Conservation (phyloP, 768 basidiomycete species). For the Pleurotus djamor region DNA sequence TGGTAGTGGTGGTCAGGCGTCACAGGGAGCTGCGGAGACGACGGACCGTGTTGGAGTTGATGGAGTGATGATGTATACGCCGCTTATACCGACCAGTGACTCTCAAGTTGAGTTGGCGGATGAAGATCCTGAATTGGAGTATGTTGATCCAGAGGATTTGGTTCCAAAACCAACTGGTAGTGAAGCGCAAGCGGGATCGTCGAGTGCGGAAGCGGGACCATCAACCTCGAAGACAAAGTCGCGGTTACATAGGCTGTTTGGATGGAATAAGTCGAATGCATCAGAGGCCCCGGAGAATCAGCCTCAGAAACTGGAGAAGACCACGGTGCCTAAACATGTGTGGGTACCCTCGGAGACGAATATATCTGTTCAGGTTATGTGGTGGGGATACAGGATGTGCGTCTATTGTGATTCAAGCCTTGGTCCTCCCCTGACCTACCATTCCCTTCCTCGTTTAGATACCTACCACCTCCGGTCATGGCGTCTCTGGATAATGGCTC, state of each 20-base stretch:
- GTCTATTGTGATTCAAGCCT: neutral
- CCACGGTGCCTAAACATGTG: constrained; percentile 16
- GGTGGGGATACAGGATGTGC: constrained; percentile 78
- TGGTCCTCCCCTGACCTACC: neutral
- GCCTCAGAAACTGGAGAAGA: constrained; percentile 8
- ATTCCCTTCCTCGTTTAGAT: constrained; percentile 42
- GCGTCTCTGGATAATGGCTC: constrained; percentile 58
- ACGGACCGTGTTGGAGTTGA: constrained; percentile 42
- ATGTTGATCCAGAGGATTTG: constrained; percentile 1
- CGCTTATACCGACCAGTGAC: constrained; percentile 58
- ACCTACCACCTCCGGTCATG: constrained; percentile 75
- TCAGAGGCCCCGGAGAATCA: constrained; percentile 12
- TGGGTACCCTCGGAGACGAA: constrained; percentile 79
- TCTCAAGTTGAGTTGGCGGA: constrained; percentile 70
- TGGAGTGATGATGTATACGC: constrained; percentile 75
- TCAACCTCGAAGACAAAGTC: constrained; percentile 13
- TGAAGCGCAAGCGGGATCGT: neutral
- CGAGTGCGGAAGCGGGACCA: constrained; percentile 5
- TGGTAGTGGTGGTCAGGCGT: neutral
- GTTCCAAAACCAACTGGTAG: constrained; percentile 33
- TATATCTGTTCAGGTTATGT: constrained; percentile 70
- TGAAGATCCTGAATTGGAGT: constrained; percentile 39
- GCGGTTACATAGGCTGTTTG: neutral
- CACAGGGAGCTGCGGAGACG: constrained; percentile 12
- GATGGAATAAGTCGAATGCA: constrained; percentile 12